A percentile compares a stretch with the other conserved stretches of the same genome.
These are phyloP conservation scores for Thielaviopsis musarum DNA, from an alignment of 2,329 filamentous ascomycete species.

Conservation along the genomic window DNA sequence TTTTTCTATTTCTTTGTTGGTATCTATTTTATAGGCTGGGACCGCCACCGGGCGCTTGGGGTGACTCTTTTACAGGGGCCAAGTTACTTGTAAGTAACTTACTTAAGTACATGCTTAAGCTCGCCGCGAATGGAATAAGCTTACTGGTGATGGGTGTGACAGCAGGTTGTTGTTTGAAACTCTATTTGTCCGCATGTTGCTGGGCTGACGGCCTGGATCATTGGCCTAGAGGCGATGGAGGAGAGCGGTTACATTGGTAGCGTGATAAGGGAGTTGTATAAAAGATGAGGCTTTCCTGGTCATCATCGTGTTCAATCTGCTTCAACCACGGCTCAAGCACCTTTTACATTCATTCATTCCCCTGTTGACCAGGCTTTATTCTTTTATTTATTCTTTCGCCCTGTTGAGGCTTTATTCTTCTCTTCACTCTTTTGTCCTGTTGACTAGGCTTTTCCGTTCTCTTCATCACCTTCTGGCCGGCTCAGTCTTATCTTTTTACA, in stretches of 20 bases:
- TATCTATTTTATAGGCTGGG: too few species aligned
- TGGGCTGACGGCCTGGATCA: background rate
- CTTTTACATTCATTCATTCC: background rate
- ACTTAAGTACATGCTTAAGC: too few species aligned
- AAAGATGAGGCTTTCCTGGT: background rate
- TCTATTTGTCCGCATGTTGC: background rate
- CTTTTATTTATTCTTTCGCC: background rate
- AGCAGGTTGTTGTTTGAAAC: background rate
- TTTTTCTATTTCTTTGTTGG: background rate
- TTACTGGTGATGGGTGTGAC: background rate
- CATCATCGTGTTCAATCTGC: background rate
- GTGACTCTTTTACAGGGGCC: background rate
- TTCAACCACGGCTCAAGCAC: background rate
- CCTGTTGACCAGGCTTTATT: conserved; percentile 2
- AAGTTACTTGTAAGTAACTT: background rate
- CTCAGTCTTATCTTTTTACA: background rate
- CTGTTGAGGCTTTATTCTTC: background rate
- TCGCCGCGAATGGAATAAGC: background rate
- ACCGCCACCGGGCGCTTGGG: too few species aligned
- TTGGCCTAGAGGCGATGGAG: background rate
- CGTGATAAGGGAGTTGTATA: background rate
- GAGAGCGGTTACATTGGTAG: background rate
- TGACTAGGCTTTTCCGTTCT: background rate
- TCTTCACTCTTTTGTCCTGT: background rate
- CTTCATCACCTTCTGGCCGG: background rate